phyloP scores from a whole-genome alignment of 2,329 filamentous ascomycete species.

The Trichoderma atroviride region DNA sequence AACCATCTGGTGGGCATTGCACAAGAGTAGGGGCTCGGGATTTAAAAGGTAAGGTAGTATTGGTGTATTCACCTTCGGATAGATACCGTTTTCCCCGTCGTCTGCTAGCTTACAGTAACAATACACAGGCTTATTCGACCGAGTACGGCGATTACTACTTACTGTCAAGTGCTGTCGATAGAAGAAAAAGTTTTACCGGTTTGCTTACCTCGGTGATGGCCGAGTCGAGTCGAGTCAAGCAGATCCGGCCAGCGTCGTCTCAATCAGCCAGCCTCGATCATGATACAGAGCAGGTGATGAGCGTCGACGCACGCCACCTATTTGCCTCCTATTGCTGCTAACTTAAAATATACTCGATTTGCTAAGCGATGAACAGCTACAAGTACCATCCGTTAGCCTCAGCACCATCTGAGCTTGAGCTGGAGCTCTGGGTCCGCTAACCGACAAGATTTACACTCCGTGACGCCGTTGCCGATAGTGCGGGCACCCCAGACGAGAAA shows the following conservation, averaged over 20 bases:
- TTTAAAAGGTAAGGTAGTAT: slow-evolving; percentile 12
- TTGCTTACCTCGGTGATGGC: slow-evolving; percentile 12
- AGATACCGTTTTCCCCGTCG: slow-evolving; percentile 18
- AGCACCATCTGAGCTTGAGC: background rate
- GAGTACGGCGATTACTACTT: background rate
- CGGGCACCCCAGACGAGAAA: slow-evolving; percentile 2
- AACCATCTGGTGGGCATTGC: slow-evolving; percentile 21
- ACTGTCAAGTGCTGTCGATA: background rate
- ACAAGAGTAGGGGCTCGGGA: slow-evolving; percentile 12
- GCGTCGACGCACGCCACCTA: background rate
- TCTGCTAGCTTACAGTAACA: slow-evolving; percentile 8
- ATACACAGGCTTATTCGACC: slow-evolving; percentile 13
- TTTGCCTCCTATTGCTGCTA: background rate
- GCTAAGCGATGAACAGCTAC: slow-evolving; percentile 1
- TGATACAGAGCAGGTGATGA: slow-evolving; percentile 1
- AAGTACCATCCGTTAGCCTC: background rate
- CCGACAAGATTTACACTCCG: background rate
- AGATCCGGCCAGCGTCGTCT: background rate
- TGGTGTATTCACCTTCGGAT: slow-evolving; percentile 12
- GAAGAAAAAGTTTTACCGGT: background rate
- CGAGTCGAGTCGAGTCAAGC: background rate
- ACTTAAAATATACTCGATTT: background rate
- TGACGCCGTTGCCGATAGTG: slow-evolving; percentile 20
- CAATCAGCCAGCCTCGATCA: slow-evolving; percentile 1
- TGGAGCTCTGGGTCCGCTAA: slow-evolving; percentile 3